A percentile compares a stretch with the other conserved stretches of the same genome.
These are phyloP conservation scores for Penicillium atrosanguineum DNA, from an alignment of 495 filamentous ascomycete genomes.

Conservation along the genomic window DNA sequence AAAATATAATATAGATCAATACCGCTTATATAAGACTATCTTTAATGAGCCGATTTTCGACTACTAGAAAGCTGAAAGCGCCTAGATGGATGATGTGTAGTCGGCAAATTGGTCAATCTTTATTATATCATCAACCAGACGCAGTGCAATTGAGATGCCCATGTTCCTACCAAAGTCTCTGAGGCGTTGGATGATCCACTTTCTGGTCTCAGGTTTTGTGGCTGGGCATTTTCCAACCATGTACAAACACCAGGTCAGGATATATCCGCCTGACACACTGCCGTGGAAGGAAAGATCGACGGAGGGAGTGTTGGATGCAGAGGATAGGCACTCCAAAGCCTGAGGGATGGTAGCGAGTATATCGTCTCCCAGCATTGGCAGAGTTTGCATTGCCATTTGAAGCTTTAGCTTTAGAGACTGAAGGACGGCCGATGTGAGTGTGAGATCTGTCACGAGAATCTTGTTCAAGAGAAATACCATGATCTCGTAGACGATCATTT, in stretches of 20 bases:
- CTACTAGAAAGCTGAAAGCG: too few relatives aligned
- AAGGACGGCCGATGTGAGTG: background rate
- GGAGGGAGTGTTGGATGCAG: constrained; percentile 1
- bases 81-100: background rate
- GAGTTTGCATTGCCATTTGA: constrained; percentile 24
- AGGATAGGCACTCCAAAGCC: constrained; percentile 19
- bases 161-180: constrained; percentile 21
- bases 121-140: constrained; percentile 16
- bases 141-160: constrained; percentile 20
- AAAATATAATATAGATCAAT: too few relatives aligned
- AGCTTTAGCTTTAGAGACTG: constrained; percentile 17
- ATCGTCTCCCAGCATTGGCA: constrained; percentile 36
- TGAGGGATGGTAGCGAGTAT: constrained; percentile 49
- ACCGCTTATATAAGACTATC: too few relatives aligned
- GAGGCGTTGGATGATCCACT: constrained; percentile 30
- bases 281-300: constrained; percentile 4
- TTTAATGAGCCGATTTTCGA: too few relatives aligned
- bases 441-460: constrained; percentile 11
- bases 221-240: constrained; percentile 27
- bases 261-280: constrained; percentile 29
- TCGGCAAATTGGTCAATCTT: constrained; percentile 15
- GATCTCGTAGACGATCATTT: constrained; percentile 25
- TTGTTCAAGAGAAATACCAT: constrained; percentile 17
- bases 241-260: constrained; percentile 37
- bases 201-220: constrained; percentile 18